Percentiles rank a stretch among this genome's conserved stretches.
Evolutionary conservation across 2,329 filamentous ascomycete species (phyloP).

Genomic region (Pestalotiopsis sp.): DNA sequence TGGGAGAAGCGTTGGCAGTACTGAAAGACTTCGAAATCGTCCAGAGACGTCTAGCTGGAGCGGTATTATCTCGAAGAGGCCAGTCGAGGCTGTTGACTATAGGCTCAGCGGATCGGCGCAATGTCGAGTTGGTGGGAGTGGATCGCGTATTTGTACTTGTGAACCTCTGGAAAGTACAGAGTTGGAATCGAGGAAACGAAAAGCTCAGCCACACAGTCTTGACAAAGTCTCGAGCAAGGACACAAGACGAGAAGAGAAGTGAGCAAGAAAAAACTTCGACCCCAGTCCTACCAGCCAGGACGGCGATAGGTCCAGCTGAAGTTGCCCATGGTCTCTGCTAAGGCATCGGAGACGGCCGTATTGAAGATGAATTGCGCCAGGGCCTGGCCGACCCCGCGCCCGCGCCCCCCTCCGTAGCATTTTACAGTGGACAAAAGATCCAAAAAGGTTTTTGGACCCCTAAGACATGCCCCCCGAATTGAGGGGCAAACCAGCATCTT

Average conservation of each 20-base stretch:
- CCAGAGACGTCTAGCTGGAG: neutral
- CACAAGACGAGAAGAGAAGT: neutral
- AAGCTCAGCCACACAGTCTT: neutral
- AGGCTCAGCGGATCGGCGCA: neutral
- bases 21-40: too few relatives aligned
- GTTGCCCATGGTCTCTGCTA: neutral
- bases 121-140: neutral
- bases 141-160: constrained; percentile 1
- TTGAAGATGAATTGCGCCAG: neutral
- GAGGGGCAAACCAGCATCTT: neutral
- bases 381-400: neutral
- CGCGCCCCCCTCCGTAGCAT: neutral
- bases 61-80: neutral
- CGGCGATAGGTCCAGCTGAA: constrained; percentile 3
- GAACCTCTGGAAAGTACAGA: neutral
- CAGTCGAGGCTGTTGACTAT: neutral
- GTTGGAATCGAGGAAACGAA: neutral
- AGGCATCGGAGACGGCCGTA: constrained; percentile 6
- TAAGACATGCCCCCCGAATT: neutral
- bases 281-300: constrained; percentile 5
- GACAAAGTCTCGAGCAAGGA: neutral
- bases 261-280: neutral
- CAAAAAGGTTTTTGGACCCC: neutral
- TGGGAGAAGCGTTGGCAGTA: neutral
- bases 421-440: neutral